phyloP scores from a whole-genome alignment of 768 basidiomycete genomes.

The Mycena leptocephala region DNA sequence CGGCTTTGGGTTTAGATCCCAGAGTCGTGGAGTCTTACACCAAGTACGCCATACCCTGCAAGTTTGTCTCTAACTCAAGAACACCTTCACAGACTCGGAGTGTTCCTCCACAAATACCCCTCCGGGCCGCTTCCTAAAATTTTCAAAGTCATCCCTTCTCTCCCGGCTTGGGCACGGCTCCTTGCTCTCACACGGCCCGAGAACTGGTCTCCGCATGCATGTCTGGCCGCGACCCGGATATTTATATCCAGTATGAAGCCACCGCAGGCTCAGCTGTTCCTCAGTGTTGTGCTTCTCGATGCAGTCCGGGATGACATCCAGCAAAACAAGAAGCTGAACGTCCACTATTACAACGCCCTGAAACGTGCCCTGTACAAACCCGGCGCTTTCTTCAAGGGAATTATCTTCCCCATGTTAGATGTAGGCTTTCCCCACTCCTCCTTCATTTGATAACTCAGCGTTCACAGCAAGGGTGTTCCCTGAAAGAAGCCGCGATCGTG shows the following conservation, averaged over 20 bases:
- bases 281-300: conserved; percentile 93
- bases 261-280: conserved; percentile 91
- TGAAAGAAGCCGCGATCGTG: conserved; percentile 96
- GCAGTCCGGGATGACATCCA: conserved; percentile 92
- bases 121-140: conserved; percentile 96
- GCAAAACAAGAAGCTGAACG: conserved; percentile 89
- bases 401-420: conserved; percentile 95
- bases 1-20: conserved; percentile 91
- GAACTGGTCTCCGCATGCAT: conserved; percentile 96
- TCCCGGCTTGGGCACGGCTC: conserved; percentile 96
- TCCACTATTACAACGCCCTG: conserved; percentile 95
- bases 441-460: background rate
- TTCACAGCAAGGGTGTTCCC: conserved; percentile 78
- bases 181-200: conserved; percentile 94
- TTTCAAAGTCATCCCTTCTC: conserved; percentile 97
- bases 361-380: conserved; percentile 97
- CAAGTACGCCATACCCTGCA: conserved; percentile 71
- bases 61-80: conserved; percentile 2
- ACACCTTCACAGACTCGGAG: conserved; percentile 76
- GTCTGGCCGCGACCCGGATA: conserved; percentile 93
- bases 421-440: conserved; percentile 59
- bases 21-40: conserved; percentile 94
- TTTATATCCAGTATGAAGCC: conserved; percentile 99
- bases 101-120: conserved; percentile 89
- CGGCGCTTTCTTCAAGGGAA: conserved; percentile 98